A percentile compares a stretch with the other conserved stretches of the same genome.
phyloP scores from a whole-genome alignment of 352 stramenopile species.

The Globisporangium heterothallicum region DNA sequence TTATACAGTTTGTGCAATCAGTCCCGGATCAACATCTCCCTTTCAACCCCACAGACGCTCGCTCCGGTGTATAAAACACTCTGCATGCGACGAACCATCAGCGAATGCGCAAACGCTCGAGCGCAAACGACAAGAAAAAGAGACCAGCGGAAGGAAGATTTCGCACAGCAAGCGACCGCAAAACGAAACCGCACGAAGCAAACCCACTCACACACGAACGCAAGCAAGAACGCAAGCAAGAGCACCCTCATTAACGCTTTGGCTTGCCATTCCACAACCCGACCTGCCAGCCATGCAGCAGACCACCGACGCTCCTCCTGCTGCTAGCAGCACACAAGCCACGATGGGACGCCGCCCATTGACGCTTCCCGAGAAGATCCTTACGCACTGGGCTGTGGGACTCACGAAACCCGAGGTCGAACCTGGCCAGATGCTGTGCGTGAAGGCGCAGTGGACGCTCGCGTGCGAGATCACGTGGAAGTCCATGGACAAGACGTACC shows the following conservation, averaged over 20 bases:
- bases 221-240: too few species aligned
- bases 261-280: background rate
- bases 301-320: background rate
- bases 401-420: conserved; percentile 57
- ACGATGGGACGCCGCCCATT: background rate
- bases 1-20: background rate
- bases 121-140: background rate
- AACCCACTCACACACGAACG: too few species aligned
- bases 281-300: too few species aligned
- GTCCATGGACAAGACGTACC: conserved; percentile 87
- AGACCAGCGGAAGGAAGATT: background rate
- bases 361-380: conserved; percentile 60
- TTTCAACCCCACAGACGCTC: too few species aligned
- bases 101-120: background rate
- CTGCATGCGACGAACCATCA: background rate
- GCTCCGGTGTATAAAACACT: background rate
- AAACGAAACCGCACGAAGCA: background rate
- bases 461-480: conserved; percentile 87
- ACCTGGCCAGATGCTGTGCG: conserved; percentile 76
- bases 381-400: conserved; percentile 68
- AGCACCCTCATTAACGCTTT: background rate
- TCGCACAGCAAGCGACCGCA: background rate
- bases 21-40: too few species aligned
- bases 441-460: conserved; percentile 81
- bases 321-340: background rate